Percentiles rank a stretch among this genome's conserved stretches.
Conservation (phyloP, 78 protist species). For the Dictyostelium purpureum region DNA sequence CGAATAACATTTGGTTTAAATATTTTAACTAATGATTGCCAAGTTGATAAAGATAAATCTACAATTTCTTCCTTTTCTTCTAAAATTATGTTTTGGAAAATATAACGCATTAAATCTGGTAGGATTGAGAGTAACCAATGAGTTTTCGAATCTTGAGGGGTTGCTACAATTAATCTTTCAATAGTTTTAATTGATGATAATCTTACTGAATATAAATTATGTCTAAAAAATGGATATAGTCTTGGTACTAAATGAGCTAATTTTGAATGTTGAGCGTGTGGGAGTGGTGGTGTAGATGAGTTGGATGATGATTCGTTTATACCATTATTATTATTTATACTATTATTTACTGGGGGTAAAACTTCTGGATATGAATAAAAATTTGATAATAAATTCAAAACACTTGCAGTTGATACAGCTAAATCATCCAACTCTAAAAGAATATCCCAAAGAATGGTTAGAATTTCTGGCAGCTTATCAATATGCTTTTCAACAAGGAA, state of each 20-base stretch:
- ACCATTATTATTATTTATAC: not conserved
- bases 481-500: conserved; percentile 3
- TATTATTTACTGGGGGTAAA: not conserved
- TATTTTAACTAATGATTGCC: conserved; percentile 17
- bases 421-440: conserved; percentile 78
- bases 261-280: conserved; percentile 18
- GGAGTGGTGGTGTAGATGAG: not conserved
- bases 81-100: conserved; percentile 65
- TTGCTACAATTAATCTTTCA: conserved; percentile 27
- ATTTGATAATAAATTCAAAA: conserved; percentile 42
- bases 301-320: not conserved
- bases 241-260: conserved; percentile 62
- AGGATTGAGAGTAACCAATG: conserved; percentile 57
- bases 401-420: conserved; percentile 64
- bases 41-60: conserved; percentile 36
- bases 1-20: conserved; percentile 25
- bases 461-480: conserved; percentile 11
- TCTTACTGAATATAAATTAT: conserved; percentile 42
- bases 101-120: conserved; percentile 50
- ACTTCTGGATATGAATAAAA: conserved; percentile 56
- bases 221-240: conserved; percentile 75
- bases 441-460: conserved; percentile 76
- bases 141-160: not conserved
- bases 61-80: conserved; percentile 73
- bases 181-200: conserved; percentile 45